Base-by-base conservation (phyloP, 2,329 filamentous ascomycete species). In the Fonsecaea erecta region DNA sequence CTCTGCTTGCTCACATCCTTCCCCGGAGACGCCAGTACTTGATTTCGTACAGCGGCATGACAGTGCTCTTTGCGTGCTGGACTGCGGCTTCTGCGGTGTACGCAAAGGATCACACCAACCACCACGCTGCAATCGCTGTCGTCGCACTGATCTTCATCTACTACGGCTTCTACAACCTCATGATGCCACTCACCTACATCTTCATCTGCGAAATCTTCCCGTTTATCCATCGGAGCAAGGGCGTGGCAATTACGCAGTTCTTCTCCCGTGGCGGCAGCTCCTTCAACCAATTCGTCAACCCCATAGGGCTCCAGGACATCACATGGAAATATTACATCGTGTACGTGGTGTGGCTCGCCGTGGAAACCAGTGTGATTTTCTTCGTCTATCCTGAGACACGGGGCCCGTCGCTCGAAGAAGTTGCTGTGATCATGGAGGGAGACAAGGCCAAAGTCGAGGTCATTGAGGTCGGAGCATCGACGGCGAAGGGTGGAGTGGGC, bases 171-270 rank as follows among this genome's bases (percentile, higher is more conserved):
- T 79, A 80, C 68, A 76, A 77, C 63, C 66, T 80, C 43, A 65
- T 65, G 59, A 65, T 65, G 62, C 62, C 62, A 9, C 43, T 68
- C 12, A 65, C 65, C 11, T 65, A 65, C 21, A 63, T 65, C 34
- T 68, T 62, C 28, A 65, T 63, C 32, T 55, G 37, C 63, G 81
- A 84, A 67, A 81, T 84, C 64, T 72, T 82, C 64, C 81, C 81
- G 4, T 84, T 80, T 74, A 77, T 76, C 63, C 77, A 82, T 63
- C 80, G 82, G 56, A 79, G 80, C 68, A 81, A 82, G 73, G 81
- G 81, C 43, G 62, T 66, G 14, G 60, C 63, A n/a, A 66, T 68
- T n/a, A 64, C 59, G 18, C 59, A 65, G 28, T 63, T 65, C 59
- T 64, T 65, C 59, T 63, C 59, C 8, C 62, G 62, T 9, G 62